Evolutionary conservation across 75 land plant species (phyloP).

Genomic region (Gnetum montanum): DNA sequence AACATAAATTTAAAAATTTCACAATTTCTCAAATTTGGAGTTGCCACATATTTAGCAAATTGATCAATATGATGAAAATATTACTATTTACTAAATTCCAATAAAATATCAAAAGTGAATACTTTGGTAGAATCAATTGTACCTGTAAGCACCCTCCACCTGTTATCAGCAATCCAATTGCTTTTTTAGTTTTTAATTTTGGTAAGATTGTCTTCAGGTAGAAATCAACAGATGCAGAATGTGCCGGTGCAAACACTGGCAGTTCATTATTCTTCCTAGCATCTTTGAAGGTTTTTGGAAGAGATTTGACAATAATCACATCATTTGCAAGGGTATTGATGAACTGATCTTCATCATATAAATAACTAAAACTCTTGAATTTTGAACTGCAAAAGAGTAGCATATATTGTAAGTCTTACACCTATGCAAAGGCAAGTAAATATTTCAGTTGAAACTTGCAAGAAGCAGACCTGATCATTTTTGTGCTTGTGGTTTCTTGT

Average conservation of each 20-base stretch:
- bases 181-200: conserved; percentile 33
- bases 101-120: background rate
- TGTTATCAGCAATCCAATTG: conserved; percentile 47
- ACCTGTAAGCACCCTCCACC: conserved; percentile 93
- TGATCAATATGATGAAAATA: too few relatives aligned
- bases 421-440: background rate
- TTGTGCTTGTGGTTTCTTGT: conserved; percentile 53
- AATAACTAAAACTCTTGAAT: conserved; percentile 36
- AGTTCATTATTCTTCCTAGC: conserved; percentile 41
- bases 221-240: conserved; percentile 32
- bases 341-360: conserved; percentile 40
- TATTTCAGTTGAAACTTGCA: too few relatives aligned
- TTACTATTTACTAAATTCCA: too few relatives aligned
- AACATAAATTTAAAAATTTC: too few relatives aligned
- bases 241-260: conserved; percentile 23
- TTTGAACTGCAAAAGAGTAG: conserved; percentile 22
- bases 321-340: conserved; percentile 28
- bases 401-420: background rate
- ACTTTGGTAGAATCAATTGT: background rate
- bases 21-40: too few relatives aligned
- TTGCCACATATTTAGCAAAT: too few relatives aligned
- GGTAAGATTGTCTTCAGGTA: conserved; percentile 57
- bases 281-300: conserved; percentile 42
- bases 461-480: conserved; percentile 71
- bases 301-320: conserved; percentile 20